Base-by-base conservation (phyloP, 1,284 basidiomycete genomes). In the Cryptococcus maquisensis region DNA sequence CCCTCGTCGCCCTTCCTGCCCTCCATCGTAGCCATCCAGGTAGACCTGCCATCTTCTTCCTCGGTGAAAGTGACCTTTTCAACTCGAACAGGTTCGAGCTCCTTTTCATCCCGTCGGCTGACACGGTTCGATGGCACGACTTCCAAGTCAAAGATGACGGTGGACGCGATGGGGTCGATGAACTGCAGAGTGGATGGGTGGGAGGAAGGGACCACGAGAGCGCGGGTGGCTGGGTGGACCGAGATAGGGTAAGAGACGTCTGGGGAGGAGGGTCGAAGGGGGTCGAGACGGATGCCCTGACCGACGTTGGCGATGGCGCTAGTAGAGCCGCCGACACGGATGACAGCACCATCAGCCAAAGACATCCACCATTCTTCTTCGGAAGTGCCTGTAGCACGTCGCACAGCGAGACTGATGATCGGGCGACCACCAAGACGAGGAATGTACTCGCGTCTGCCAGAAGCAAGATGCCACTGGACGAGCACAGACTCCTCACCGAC, bases 401-500 rank as follows among this genome's bases (percentile, higher is more conserved):
- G 81, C 36, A 94, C 81, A 24, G 84, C 86, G 55, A 85, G 81
- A 23, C 73, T 74, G 36, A 81, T 67, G 53, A 91, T 71, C 26
- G 81, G 90, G 3, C 91, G 85, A 1, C 91, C 88, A 15, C 95
- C 93, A 2, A 98, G 82, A 47, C 96, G 85, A 35, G 96, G 94
- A 4, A 98, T 84, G 69, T 90, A 98, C 72, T 94, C 90, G 69
- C 85, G 85, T 74, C 86, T 88, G 15, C 88, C 87, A 0, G 86
- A 84, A 61, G 90, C 86, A 38, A 96, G 72, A 68, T 94, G 90
- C 96, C 96, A 99, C 53, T 96, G 86, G 23, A 98, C 95, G 8
- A 98, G 77, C 1, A 97, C 95, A 36, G 89, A 84, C 75, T 98
- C 96, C 72, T 98, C 92, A 43, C 96, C 96, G 62, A 93, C 96